phyloP scores from a whole-genome alignment of 2,329 filamentous ascomycete species.

The Acephala macrosclerotiorum region DNA sequence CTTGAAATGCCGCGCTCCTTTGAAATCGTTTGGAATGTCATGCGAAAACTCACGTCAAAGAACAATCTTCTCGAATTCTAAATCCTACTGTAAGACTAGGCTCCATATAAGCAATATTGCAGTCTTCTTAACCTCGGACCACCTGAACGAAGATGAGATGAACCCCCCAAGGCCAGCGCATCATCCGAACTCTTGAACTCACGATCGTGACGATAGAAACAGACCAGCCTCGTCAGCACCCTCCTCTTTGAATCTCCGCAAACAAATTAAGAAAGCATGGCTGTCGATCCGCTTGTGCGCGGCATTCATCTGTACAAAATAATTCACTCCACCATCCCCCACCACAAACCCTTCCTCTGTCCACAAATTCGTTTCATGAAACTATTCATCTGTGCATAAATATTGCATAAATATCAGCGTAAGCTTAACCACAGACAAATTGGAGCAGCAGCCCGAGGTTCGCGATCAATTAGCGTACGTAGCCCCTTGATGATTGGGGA shows the following conservation, averaged over 20 bases:
- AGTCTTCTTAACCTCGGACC: no score
- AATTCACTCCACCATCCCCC: neutral
- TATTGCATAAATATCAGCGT: slow-evolving; percentile 1
- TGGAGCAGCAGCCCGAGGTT: neutral
- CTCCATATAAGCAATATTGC: neutral
- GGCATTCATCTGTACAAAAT: neutral
- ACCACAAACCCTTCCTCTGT: neutral
- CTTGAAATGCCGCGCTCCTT: neutral
- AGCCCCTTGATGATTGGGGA: no score
- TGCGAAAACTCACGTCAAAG: neutral
- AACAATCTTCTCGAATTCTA: neutral
- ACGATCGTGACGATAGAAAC: neutral
- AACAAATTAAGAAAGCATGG: slow-evolving; percentile 9
- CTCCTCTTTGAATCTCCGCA: neutral
- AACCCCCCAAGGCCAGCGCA: neutral
- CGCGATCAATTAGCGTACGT: neutral
- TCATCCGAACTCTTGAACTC: neutral
- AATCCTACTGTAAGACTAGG: neutral
- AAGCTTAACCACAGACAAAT: slow-evolving; percentile 5
- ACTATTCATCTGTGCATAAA: neutral
- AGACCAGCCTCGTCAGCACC: slow-evolving; percentile 1
- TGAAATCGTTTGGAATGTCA: neutral
- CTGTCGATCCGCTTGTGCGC: neutral
- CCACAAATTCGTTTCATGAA: neutral
- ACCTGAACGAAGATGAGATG: neutral